Conservation (phyloP, 2,329 filamentous ascomycete species). For the Colletotrichum spinosum region DNA sequence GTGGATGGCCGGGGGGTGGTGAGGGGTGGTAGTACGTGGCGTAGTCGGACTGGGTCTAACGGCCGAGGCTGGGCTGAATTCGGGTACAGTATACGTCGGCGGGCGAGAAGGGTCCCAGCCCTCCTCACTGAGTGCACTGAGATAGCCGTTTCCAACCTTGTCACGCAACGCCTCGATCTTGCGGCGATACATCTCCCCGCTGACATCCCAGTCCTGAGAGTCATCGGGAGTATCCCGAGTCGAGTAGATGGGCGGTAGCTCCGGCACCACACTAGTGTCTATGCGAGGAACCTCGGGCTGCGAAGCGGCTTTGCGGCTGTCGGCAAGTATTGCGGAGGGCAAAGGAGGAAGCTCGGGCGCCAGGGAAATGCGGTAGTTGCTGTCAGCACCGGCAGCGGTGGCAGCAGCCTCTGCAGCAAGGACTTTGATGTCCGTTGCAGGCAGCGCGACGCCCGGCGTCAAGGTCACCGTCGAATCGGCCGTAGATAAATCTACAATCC, state of each 20-base stretch:
- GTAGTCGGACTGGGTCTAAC: conserved; percentile 51
- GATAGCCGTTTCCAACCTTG: conserved; percentile 88
- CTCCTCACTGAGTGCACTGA: conserved; percentile 87
- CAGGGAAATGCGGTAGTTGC: conserved; percentile 60
- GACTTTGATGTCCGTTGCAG: conserved; percentile 22
- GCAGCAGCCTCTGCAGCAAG: conserved; percentile 26
- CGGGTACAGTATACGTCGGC: conserved; percentile 51
- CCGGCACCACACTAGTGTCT: conserved; percentile 50
- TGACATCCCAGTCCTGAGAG: conserved; percentile 71
- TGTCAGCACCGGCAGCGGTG: conserved; percentile 38
- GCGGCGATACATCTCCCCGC: conserved; percentile 84
- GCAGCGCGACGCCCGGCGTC: conserved; percentile 24
- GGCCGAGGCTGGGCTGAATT: conserved; percentile 50
- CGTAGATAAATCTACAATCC: conserved; percentile 74
- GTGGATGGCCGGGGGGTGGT: conserved; percentile 59
- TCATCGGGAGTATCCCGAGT: conserved; percentile 46
- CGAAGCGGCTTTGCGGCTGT: conserved; percentile 46
- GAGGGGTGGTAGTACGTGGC: conserved; percentile 48
- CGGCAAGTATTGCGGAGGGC: conserved; percentile 46
- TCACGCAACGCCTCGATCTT: conserved; percentile 89
- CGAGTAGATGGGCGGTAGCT: conserved; percentile 47
- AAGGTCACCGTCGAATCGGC: conserved; percentile 50
- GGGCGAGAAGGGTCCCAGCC: conserved; percentile 63
- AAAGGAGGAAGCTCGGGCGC: conserved; percentile 51
- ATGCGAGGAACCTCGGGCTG: conserved; percentile 52